Evolutionary conservation across 2,329 filamentous ascomycete species (phyloP).

Genomic region (Neurospora sp.): DNA sequence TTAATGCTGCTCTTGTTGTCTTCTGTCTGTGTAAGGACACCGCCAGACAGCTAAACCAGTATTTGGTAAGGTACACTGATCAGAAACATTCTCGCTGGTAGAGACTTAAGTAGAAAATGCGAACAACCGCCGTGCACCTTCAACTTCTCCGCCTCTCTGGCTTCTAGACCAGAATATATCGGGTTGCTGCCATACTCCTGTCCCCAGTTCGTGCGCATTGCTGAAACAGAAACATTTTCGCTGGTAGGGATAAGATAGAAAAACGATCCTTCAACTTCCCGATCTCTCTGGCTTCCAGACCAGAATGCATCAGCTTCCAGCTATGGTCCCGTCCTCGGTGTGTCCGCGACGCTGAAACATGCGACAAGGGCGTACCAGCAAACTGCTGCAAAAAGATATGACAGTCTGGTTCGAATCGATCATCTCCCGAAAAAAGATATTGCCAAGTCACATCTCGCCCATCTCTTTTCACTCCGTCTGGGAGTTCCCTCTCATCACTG

Average conservation of each 20-base stretch:
- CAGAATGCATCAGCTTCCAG: background rate
- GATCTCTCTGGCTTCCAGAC: conserved; percentile 4
- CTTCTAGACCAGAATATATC: conserved; percentile 1
- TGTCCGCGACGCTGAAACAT: background rate
- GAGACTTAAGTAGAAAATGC: background rate
- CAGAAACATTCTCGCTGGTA: background rate
- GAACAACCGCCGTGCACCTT: background rate
- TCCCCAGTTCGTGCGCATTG: background rate
- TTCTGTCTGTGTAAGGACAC: background rate
- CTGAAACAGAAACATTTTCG: background rate
- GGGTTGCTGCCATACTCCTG: background rate
- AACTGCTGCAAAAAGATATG: background rate
- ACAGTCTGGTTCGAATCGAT: background rate
- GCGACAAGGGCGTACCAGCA: background rate
- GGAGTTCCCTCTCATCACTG: background rate
- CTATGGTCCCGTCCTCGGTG: background rate
- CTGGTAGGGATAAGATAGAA: background rate
- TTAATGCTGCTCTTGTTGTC: background rate
- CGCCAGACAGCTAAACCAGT: background rate
- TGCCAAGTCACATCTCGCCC: background rate
- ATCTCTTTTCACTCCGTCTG: background rate
- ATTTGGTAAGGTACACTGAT: background rate
- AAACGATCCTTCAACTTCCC: background rate
- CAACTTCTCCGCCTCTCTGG: background rate
- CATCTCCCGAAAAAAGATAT: background rate